phyloP scores from a whole-genome alignment of 441 rosid species.

The Raphanus hybrid region DNA sequence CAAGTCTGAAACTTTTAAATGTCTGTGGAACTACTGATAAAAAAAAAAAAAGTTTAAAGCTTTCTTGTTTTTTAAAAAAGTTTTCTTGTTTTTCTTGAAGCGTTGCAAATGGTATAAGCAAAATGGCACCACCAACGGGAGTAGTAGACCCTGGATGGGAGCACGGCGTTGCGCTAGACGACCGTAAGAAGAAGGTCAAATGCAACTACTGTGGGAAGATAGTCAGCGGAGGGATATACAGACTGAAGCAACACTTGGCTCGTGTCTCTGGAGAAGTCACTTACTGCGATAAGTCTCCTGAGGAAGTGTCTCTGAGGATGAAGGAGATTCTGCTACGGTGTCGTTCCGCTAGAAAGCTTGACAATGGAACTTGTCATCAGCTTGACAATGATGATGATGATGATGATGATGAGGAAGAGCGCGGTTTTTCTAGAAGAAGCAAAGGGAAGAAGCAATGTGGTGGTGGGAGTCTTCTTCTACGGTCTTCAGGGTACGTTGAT shows the following conservation, averaged over 20 bases:
- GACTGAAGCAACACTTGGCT: slow-evolving; percentile 89
- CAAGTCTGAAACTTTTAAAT: no score
- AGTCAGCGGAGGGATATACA: slow-evolving; percentile 85
- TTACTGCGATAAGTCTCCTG: slow-evolving; percentile 79
- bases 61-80: no score
- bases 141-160: slow-evolving; percentile 91
- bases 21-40: no score
- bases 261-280: slow-evolving; percentile 87
- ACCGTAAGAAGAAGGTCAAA: slow-evolving; percentile 87
- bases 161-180: slow-evolving; percentile 87
- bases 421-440: slow-evolving; percentile 35
- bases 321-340: slow-evolving; percentile 78
- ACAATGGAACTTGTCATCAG: slow-evolving; percentile 39
- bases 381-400: slow-evolving; percentile 44
- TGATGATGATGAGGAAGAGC: slow-evolving; percentile 17
- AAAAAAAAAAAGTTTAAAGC: no score
- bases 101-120: slow-evolving; percentile 23
- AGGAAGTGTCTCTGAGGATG: slow-evolving; percentile 73
- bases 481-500: slow-evolving; percentile 84
- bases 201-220: slow-evolving; percentile 85
- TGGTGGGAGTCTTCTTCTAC: slow-evolving; percentile 18
- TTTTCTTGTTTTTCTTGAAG: neutral
- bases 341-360: slow-evolving; percentile 59
- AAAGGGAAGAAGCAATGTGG: slow-evolving; percentile 62
- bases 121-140: slow-evolving; percentile 62